Conservation (phyloP, 257 asterid species). For the Przewalskia tangutica region DNA sequence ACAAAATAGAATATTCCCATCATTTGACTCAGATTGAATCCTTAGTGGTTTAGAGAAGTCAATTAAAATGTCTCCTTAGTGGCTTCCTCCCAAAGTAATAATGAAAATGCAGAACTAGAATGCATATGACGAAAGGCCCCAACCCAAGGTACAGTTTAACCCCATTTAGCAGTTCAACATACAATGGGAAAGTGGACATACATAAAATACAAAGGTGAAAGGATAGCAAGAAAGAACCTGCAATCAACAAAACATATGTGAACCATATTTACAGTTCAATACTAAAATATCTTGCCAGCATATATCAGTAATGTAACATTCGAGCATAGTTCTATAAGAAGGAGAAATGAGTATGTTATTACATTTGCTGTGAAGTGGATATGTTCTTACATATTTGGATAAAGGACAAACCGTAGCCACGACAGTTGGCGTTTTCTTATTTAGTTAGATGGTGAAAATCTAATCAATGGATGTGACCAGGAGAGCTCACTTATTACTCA, state of each 20-base stretch:
- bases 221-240: not conserved
- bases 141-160: not conserved
- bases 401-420: slow-evolving; percentile 35
- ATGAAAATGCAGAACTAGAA: not conserved
- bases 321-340: slow-evolving; percentile 31
- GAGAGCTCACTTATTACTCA: slow-evolving; percentile 20
- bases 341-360: not conserved
- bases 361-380: slow-evolving; percentile 24
- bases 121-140: not conserved
- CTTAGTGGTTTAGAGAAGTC: slow-evolving; percentile 7
- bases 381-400: slow-evolving; percentile 42
- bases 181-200: not conserved
- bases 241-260: not conserved
- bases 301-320: slow-evolving; percentile 32
- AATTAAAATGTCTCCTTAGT: slow-evolving; percentile 3
- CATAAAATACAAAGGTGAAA: not conserved
- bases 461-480: too few relatives aligned
- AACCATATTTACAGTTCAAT: not conserved
- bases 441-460: too few relatives aligned
- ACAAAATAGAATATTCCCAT: not conserved
- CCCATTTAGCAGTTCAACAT: not conserved
- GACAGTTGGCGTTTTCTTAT: too few relatives aligned
- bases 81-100: slow-evolving; percentile 5
- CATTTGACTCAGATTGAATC: slow-evolving; percentile 1
- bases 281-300: slow-evolving; percentile 23